Conservation (phyloP, 371 early-diverging fungal species). For the Paraphysoderma sedebokerense region DNA sequence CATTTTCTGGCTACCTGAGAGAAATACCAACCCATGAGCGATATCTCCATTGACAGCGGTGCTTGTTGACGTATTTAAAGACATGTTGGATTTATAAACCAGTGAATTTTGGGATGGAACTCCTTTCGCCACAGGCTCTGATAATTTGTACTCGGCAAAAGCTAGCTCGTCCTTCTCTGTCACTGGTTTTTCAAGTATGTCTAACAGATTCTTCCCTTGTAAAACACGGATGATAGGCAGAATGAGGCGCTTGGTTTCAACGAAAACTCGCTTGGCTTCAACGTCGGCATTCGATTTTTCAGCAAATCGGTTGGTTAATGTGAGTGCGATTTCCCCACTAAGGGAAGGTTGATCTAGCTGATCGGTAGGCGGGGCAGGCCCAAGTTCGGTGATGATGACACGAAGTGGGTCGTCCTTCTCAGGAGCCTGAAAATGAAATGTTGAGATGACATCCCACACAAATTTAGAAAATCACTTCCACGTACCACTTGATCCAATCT, state of each 20-base stretch:
- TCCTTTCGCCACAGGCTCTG: too few species aligned
- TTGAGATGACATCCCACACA: too few species aligned
- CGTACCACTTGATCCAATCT: conserved; percentile 36
- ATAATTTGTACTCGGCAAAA: conserved; percentile 37
- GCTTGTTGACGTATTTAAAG: not conserved
- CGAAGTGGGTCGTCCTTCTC: conserved; percentile 55
- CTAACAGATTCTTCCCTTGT: conserved; percentile 50
- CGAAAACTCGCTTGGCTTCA: conserved; percentile 47
- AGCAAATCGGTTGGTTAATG: conserved; percentile 47
- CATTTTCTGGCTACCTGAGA: too few species aligned
- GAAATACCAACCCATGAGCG: not conserved
- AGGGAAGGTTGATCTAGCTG: conserved; percentile 30
- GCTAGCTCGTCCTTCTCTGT: conserved; percentile 48
- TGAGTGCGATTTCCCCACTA: conserved; percentile 44
- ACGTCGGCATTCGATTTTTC: conserved; percentile 25
- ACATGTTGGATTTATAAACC: not conserved
- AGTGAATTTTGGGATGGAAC: not conserved
- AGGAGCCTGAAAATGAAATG: conserved; percentile 27
- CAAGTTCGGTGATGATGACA: conserved; percentile 65
- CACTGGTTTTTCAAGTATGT: conserved; percentile 58
- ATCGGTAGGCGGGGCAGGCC: conserved; percentile 46
- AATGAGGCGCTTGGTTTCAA: conserved; percentile 78
- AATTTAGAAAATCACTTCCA: too few species aligned
- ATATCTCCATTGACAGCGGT: not conserved
- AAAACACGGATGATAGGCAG: conserved; percentile 67